Conservation (phyloP, 495 filamentous ascomycete species). For the Evansstolkia leycettana region DNA sequence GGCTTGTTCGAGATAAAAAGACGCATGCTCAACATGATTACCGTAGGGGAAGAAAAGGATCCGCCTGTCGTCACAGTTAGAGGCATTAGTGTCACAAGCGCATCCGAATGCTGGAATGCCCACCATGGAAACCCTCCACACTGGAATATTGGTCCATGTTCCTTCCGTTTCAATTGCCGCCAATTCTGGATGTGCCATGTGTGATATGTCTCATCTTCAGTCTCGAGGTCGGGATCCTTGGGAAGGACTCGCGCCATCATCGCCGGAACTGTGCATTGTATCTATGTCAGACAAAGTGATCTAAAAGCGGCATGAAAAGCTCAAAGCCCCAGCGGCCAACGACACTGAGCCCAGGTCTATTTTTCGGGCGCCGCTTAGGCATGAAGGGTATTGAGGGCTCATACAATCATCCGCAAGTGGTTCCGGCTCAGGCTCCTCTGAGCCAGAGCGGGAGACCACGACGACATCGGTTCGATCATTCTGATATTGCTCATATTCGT, state of each 20-base stretch:
- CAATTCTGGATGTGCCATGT: slow-evolving; percentile 85
- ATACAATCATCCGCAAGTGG: slow-evolving; percentile 62
- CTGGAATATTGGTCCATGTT: slow-evolving; percentile 79
- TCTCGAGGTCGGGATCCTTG: slow-evolving; percentile 64
- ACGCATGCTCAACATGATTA: slow-evolving; percentile 83
- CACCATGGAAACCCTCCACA: slow-evolving; percentile 84
- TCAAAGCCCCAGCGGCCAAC: too few species aligned
- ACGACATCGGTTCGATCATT: slow-evolving; percentile 76
- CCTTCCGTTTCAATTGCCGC: slow-evolving; percentile 57
- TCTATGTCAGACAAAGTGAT: slow-evolving; percentile 8
- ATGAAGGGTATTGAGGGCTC: slow-evolving; percentile 15
- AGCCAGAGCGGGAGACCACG: slow-evolving; percentile 64
- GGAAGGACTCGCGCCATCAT: slow-evolving; percentile 71
- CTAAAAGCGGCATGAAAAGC: too few species aligned
- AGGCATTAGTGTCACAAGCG: neutral
- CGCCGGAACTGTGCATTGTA: slow-evolving; percentile 49
- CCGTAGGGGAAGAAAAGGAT: slow-evolving; percentile 91
- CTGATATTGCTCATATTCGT: slow-evolving; percentile 57
- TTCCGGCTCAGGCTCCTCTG: slow-evolving; percentile 37
- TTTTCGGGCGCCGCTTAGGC: too few species aligned
- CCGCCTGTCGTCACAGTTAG: slow-evolving; percentile 44
- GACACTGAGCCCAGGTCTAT: too few species aligned
- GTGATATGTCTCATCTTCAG: slow-evolving; percentile 49
- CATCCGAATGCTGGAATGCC: slow-evolving; percentile 12
- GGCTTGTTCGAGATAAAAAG: slow-evolving; percentile 94